Evolutionary conservation across 1,139 yeast genomes (phyloP).

Genomic region (Candida labiduridarum): DNA sequence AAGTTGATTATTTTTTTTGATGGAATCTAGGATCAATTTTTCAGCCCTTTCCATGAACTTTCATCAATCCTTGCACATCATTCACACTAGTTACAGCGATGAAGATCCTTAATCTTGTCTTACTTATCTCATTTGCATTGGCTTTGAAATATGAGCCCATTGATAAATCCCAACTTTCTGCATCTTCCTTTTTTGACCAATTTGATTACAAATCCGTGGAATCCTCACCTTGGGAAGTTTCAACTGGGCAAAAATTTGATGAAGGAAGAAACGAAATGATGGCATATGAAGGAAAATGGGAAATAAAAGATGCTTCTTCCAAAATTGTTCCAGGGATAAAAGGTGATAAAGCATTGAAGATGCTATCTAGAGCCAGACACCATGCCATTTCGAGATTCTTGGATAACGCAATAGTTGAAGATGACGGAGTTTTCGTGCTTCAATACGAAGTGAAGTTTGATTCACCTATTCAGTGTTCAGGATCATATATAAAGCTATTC

Average conservation of each 20-base stretch:
- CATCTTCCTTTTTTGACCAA: constrained; percentile 67
- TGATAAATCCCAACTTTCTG: constrained; percentile 26
- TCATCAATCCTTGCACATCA: background rate
- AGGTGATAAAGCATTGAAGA: constrained; percentile 73
- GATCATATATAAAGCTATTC: constrained; percentile 81
- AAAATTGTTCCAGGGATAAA: constrained; percentile 55
- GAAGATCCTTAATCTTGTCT: background rate
- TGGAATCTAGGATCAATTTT: background rate
- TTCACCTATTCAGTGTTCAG: constrained; percentile 74
- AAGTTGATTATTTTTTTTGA: background rate
- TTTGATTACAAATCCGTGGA: constrained; percentile 47
- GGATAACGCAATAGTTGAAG: constrained; percentile 55
- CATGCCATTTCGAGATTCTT: constrained; percentile 75
- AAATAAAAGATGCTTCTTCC: constrained; percentile 49
- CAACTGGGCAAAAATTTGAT: constrained; percentile 58
- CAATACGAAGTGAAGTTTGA: constrained; percentile 85
- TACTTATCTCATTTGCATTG: background rate
- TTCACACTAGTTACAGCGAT: background rate
- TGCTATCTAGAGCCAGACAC: constrained; percentile 73
- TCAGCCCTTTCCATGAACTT: background rate
- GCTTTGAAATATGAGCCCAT: constrained; percentile 30
- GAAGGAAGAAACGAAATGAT: constrained; percentile 31
- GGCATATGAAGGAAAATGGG: constrained; percentile 74
- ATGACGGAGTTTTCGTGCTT: constrained; percentile 66
- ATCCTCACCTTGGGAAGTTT: constrained; percentile 61